Conservation (phyloP, 2,329 filamentous ascomycete species). For the Pseudogymnoascus sp. region DNA sequence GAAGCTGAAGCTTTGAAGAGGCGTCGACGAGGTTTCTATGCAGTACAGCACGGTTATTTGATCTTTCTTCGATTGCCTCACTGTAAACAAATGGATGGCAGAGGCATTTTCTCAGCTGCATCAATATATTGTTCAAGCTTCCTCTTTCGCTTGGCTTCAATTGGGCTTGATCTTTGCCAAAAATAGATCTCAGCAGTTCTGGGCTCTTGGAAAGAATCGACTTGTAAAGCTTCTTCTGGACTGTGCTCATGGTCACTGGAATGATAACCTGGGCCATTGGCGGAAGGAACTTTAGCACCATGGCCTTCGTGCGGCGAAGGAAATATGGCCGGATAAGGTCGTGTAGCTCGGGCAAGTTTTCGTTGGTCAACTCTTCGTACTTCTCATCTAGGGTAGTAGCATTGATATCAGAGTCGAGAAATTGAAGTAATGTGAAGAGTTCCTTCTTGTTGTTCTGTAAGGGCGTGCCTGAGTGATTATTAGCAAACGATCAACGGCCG, state of each 20-base stretch:
- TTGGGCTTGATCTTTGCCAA: conserved; percentile 51
- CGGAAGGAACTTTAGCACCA: conserved; percentile 84
- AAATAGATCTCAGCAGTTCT: conserved; percentile 78
- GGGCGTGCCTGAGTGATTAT: conserved; percentile 52
- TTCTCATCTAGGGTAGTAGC: conserved; percentile 66
- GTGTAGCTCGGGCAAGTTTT: conserved; percentile 75
- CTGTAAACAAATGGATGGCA: conserved; percentile 97
- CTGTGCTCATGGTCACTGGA: conserved; percentile 85
- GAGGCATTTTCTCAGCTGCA: conserved; percentile 88
- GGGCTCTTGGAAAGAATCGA: conserved; percentile 89
- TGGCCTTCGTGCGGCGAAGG: conserved; percentile 72
- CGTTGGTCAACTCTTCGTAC: conserved; percentile 69
- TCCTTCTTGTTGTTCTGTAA: conserved; percentile 93
- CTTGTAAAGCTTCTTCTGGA: conserved; percentile 92
- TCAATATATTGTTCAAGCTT: conserved; percentile 85
- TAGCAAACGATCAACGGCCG: conserved; percentile 11
- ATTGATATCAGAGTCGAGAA: conserved; percentile 64
- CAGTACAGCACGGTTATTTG: conserved; percentile 49
- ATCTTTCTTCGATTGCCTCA: conserved; percentile 76
- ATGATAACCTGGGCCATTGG: conserved; percentile 92
- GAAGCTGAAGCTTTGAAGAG: conserved; percentile 75
- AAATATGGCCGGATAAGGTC: conserved; percentile 69
- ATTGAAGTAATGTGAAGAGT: conserved; percentile 93
- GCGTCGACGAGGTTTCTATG: conserved; percentile 84
- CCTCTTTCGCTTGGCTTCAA: conserved; percentile 64